These are phyloP conservation scores for Didymella arachidicola DNA, from an alignment of 2,329 filamentous ascomycete genomes.

Conservation along the genomic window DNA sequence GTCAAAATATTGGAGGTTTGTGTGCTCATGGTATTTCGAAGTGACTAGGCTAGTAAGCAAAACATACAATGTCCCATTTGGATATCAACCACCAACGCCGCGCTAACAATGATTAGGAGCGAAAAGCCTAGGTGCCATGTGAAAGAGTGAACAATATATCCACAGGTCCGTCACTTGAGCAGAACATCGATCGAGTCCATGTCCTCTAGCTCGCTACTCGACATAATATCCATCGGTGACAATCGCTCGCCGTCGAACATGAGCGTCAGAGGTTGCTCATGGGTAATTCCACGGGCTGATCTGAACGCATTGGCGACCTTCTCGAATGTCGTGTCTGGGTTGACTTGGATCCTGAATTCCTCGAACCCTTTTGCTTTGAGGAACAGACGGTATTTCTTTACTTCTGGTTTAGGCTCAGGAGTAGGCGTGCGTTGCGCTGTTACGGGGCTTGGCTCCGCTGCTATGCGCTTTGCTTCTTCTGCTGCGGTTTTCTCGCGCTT, in stretches of 20 bases:
- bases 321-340: slow-evolving; percentile 47
- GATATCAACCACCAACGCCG: slow-evolving; percentile 20
- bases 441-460: slow-evolving; percentile 43
- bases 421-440: slow-evolving; percentile 29
- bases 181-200: slow-evolving; percentile 48
- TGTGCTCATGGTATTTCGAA: not conserved
- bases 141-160: not conserved
- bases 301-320: slow-evolving; percentile 44
- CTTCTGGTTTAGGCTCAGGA: slow-evolving; percentile 27
- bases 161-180: slow-evolving; percentile 37
- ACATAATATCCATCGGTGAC: slow-evolving; percentile 42
- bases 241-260: slow-evolving; percentile 51
- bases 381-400: slow-evolving; percentile 55
- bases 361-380: slow-evolving; percentile 61
- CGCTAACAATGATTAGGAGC: slow-evolving; percentile 7
- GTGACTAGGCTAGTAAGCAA: not conserved
- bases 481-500: slow-evolving; percentile 51
- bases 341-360: slow-evolving; percentile 61
- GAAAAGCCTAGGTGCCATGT: not conserved
- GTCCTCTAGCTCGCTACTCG: slow-evolving; percentile 48
- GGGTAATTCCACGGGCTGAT: slow-evolving; percentile 28
- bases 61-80: not conserved
- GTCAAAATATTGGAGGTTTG: not conserved
- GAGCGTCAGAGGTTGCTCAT: slow-evolving; percentile 42
- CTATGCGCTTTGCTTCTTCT: slow-evolving; percentile 45